Percentiles rank a stretch among this genome's conserved stretches.
Evolutionary conservation across 2,329 filamentous ascomycete species (phyloP).

Genomic region (Alternaria triticina): DNA sequence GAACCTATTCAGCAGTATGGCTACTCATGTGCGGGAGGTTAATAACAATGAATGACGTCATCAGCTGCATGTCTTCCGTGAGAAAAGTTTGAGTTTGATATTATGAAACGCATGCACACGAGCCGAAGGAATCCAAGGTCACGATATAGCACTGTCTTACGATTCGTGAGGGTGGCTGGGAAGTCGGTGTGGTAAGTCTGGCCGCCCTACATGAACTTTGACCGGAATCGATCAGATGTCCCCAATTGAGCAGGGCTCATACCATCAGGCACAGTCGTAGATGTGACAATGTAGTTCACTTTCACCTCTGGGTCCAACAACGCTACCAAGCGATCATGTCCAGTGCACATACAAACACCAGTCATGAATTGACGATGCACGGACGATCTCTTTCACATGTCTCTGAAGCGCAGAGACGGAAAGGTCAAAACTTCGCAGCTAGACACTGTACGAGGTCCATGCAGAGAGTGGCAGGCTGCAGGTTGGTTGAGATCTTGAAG

Average conservation of each 20-base stretch:
- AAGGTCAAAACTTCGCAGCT: no score
- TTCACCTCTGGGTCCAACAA: not conserved
- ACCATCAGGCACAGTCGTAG: not conserved
- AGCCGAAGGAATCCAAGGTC: not conserved
- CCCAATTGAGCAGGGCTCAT: not conserved
- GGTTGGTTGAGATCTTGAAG: no score
- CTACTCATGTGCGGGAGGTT: not conserved
- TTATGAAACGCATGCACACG: not conserved
- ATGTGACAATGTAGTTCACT: not conserved
- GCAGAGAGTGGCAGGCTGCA: not conserved
- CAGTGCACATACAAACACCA: not conserved
- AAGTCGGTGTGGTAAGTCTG: not conserved
- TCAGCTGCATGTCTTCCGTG: not conserved
- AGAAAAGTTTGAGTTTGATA: not conserved
- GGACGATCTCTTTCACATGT: not conserved
- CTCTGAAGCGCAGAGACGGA: not conserved
- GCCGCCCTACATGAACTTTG: not conserved
- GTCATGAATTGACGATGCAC: not conserved
- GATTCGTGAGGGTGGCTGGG: not conserved
- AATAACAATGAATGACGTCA: not conserved
- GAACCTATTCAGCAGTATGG: accelerated
- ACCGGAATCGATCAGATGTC: not conserved
- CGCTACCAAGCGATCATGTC: not conserved
- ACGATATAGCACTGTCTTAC: not conserved
- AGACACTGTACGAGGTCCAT: not conserved